phyloP scores from a whole-genome alignment of 1,284 basidiomycete species.

The Ceratobasidium papillatum region DNA sequence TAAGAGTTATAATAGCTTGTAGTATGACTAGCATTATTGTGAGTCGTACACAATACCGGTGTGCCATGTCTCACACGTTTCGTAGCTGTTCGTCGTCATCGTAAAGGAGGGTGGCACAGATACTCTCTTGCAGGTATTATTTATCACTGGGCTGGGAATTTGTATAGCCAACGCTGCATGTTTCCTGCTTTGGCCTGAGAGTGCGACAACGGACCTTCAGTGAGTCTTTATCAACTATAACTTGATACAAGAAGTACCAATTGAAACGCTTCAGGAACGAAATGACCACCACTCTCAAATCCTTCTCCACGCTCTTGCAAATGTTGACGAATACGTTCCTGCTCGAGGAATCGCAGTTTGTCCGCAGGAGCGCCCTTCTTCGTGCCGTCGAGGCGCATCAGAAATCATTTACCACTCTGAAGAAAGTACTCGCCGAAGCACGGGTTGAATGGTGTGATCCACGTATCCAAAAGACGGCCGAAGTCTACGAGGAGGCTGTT shows the following conservation, averaged over 20 bases:
- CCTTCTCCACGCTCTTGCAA: constrained; percentile 83
- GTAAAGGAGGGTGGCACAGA: constrained; percentile 89
- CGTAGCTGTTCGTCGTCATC: constrained; percentile 58
- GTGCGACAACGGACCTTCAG: constrained; percentile 85
- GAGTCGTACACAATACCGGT: constrained; percentile 71
- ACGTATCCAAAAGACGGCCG: constrained; percentile 52
- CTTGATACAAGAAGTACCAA: background rate
- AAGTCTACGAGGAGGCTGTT: constrained; percentile 85
- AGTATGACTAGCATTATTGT: constrained; percentile 91
- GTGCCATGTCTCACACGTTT: constrained; percentile 37
- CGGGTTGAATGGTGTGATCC: constrained; percentile 77
- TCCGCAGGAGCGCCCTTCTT: constrained; percentile 69
- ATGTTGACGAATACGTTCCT: constrained; percentile 86
- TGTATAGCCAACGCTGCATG: constrained; percentile 85
- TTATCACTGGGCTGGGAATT: constrained; percentile 82
- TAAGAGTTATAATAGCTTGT: constrained; percentile 64
- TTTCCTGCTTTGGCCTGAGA: constrained; percentile 82
- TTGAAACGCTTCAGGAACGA: constrained; percentile 52
- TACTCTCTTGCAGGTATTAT: constrained; percentile 74
- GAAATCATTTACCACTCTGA: constrained; percentile 84
- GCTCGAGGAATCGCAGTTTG: constrained; percentile 65
- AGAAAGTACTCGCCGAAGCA: constrained; percentile 84
- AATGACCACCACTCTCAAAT: constrained; percentile 86
- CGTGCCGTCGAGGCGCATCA: constrained; percentile 83
- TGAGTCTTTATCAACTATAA: constrained; percentile 49